Percentiles rank a stretch among this genome's conserved stretches.
Evolutionary conservation across 1,139 yeast species (phyloP).

Genomic region (Magnusiomyces clavatus): DNA sequence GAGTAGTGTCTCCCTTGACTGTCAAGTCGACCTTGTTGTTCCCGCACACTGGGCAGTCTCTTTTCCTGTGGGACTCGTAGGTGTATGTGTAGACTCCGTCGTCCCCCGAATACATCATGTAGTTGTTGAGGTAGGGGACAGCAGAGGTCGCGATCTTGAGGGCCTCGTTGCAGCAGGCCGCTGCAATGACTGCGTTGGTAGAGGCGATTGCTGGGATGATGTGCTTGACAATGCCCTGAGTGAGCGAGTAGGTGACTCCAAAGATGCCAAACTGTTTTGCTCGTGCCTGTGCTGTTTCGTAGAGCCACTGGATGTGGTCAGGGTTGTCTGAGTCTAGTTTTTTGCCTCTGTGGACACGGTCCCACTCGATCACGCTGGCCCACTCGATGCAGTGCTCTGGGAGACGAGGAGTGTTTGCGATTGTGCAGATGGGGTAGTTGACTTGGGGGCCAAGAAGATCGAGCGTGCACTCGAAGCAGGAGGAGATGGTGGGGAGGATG

Average conservation of each 20-base stretch:
- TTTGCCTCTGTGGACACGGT: constrained; percentile 36
- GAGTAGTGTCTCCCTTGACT: constrained; percentile 38
- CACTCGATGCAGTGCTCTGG: constrained; percentile 96
- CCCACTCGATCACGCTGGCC: constrained; percentile 79
- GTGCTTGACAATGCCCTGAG: constrained; percentile 84
- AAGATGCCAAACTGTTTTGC: constrained; percentile 57
- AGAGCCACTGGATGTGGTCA: constrained; percentile 62
- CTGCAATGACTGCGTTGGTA: constrained; percentile 89
- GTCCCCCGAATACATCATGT: constrained; percentile 82
- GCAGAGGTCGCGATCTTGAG: constrained; percentile 66
- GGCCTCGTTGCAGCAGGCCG: constrained; percentile 83
- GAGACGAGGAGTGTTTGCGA: constrained; percentile 85
- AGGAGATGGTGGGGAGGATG: constrained; percentile 72
- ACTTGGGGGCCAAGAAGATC: constrained; percentile 64
- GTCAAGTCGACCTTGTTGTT: constrained; percentile 33
- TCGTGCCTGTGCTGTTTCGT: constrained; percentile 45
- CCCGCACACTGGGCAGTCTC: constrained; percentile 74
- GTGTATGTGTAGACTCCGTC: constrained; percentile 70
- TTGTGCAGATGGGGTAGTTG: constrained; percentile 86
- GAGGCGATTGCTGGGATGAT: constrained; percentile 94
- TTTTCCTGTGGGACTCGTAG: constrained; percentile 51
- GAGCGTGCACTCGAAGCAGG: constrained; percentile 90
- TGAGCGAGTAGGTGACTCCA: constrained; percentile 64
- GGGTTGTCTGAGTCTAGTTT: constrained; percentile 64
- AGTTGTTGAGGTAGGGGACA: constrained; percentile 65